Conservation (phyloP, 148 eudicot species). For the Fagopyrum tataricum region DNA sequence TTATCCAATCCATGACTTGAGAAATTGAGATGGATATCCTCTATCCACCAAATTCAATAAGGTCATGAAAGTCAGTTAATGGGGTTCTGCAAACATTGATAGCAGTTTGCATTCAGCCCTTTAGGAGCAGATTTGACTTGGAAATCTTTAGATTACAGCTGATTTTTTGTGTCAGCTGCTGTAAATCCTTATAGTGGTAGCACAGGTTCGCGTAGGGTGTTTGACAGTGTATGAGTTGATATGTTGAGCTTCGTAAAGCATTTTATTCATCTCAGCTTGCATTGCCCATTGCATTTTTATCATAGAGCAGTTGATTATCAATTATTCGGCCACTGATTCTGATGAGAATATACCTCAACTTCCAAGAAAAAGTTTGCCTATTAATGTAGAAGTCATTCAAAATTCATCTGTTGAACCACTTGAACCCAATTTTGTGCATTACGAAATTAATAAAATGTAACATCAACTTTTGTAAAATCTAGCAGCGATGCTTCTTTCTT, state of each 20-base stretch:
- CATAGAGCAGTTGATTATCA: too few species aligned
- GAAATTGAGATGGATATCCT: constrained; percentile 7
- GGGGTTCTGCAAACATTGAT: not conserved
- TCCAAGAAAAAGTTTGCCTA: too few species aligned
- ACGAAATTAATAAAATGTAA: too few species aligned
- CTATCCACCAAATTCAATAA: constrained; percentile 5
- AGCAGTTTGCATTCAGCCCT: constrained; percentile 2
- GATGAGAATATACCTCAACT: too few species aligned
- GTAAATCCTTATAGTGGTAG: constrained; percentile 2
- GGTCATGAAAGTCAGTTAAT: not conserved
- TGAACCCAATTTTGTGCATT: too few species aligned
- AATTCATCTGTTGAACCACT: too few species aligned
- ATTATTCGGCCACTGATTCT: too few species aligned
- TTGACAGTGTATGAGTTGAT: not conserved
- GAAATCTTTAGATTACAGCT: not conserved
- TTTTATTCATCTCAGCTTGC: not conserved
- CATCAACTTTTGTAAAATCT: too few species aligned
- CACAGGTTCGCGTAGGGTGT: not conserved
- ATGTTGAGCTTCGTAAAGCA: not conserved
- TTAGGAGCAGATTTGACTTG: not conserved
- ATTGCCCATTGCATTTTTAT: too few species aligned
- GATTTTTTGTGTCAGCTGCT: not conserved
- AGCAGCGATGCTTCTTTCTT: too few species aligned
- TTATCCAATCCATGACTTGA: not conserved
- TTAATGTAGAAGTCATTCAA: too few species aligned